Conservation (phyloP, 129 eudicot species). For the Pittosporum tobira region DNA sequence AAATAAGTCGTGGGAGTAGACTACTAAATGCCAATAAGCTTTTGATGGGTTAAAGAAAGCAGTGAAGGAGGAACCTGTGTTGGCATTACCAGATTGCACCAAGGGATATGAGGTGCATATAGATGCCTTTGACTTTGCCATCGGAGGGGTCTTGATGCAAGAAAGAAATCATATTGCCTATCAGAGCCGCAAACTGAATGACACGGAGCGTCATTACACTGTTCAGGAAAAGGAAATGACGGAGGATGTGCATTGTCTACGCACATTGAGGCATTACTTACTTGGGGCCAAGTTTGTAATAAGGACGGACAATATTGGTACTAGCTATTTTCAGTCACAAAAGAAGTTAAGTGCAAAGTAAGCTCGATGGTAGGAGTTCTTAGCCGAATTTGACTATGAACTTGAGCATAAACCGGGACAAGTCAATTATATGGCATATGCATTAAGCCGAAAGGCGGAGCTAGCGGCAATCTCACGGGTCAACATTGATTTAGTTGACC, state of each 20-base stretch:
- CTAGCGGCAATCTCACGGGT: neutral
- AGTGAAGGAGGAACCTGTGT: neutral
- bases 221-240: slow-evolving; percentile 11
- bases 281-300: neutral
- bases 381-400: neutral
- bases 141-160: neutral
- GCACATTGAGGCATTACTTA: neutral
- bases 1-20: neutral
- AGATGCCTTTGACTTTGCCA: slow-evolving; percentile 6
- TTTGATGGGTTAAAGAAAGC: too few relatives aligned
- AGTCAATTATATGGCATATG: neutral
- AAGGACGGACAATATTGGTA: too few relatives aligned
- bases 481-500: too few relatives aligned
- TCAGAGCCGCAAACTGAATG: too few relatives aligned
- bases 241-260: neutral
- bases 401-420: too few relatives aligned
- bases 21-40: neutral
- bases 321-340: too few relatives aligned
- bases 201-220: neutral
- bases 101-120: too few relatives aligned
- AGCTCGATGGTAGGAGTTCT: too few relatives aligned
- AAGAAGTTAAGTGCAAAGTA: too few relatives aligned
- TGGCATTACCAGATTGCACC: neutral
- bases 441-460: neutral
- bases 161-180: too few relatives aligned